These are phyloP conservation scores for Nothophaeocryptopus gaeumannii DNA, from an alignment of 2,329 filamentous ascomycete genomes.

Conservation along the genomic window DNA sequence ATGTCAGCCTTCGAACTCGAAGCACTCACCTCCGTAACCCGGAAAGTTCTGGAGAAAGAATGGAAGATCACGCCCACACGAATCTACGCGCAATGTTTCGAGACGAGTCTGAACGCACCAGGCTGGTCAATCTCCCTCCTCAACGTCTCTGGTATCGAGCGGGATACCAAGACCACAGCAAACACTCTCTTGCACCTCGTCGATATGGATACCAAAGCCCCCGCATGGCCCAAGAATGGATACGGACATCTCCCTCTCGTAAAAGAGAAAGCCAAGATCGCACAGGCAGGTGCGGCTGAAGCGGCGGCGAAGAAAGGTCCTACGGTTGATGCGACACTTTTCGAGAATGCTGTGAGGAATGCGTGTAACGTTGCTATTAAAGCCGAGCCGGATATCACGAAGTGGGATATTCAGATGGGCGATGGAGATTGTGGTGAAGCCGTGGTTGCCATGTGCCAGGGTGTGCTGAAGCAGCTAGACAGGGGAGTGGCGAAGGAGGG, in stretches of 20 bases:
- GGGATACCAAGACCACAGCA: conserved; percentile 38
- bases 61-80: conserved; percentile 50
- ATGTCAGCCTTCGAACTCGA: conserved; percentile 49
- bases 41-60: conserved; percentile 42
- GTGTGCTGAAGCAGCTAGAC: conserved; percentile 34
- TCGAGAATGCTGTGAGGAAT: conserved; percentile 41
- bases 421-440: conserved; percentile 66
- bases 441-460: conserved; percentile 39
- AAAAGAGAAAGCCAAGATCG: conserved; percentile 24
- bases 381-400: conserved; percentile 62
- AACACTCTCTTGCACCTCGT: conserved; percentile 48
- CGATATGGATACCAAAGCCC: conserved; percentile 51
- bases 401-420: conserved; percentile 62
- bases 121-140: conserved; percentile 57
- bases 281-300: conserved; percentile 40
- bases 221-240: conserved; percentile 52
- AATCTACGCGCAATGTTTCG: conserved; percentile 50
- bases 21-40: conserved; percentile 44
- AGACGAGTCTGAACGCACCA: conserved; percentile 55
- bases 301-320: conserved; percentile 24
- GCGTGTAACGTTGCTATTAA: conserved; percentile 51
- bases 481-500: conserved; percentile 29
- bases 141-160: conserved; percentile 49
- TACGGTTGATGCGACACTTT: conserved; percentile 24
- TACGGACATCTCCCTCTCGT: conserved; percentile 32